Conservation (phyloP, 2,329 filamentous ascomycete genomes). For the Zasmidium cellare region DNA sequence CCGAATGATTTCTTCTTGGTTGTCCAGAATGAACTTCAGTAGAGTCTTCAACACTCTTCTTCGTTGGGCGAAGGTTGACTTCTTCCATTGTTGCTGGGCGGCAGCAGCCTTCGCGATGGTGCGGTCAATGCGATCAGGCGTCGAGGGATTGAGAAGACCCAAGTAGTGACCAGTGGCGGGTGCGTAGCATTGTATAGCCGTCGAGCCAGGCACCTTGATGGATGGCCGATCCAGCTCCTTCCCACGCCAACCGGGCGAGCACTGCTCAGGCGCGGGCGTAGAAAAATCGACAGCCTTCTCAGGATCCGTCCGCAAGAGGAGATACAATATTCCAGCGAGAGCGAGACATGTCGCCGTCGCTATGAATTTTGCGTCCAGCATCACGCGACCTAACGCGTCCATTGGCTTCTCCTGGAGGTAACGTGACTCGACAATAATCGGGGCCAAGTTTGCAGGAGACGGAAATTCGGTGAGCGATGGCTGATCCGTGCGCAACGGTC, state of each 20-base stretch:
- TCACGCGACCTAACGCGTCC: constrained; percentile 8
- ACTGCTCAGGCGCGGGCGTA: constrained; percentile 60
- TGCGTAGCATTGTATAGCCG: constrained; percentile 78
- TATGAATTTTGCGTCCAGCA: constrained; percentile 9
- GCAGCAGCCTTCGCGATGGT: constrained; percentile 70
- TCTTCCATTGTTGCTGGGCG: constrained; percentile 76
- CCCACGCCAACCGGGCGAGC: constrained; percentile 54
- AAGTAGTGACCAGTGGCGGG: constrained; percentile 87
- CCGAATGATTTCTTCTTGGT: constrained; percentile 83
- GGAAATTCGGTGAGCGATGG: neutral
- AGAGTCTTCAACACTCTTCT: constrained; percentile 78
- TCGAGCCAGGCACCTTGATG: constrained; percentile 65
- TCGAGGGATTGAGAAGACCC: constrained; percentile 74
- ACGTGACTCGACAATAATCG: constrained; percentile 2
- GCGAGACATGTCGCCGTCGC: constrained; percentile 11
- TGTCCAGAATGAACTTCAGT: constrained; percentile 78
- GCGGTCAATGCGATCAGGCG: constrained; percentile 73
- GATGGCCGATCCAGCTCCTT: constrained; percentile 60
- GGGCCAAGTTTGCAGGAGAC: neutral
- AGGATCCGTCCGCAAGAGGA: constrained; percentile 14
- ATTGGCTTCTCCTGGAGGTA: constrained; percentile 4
- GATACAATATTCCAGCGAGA: constrained; percentile 12
- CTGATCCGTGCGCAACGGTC: neutral
- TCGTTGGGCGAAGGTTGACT: constrained; percentile 75
- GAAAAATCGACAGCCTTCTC: constrained; percentile 29